These are phyloP conservation scores for Alternaria rosae DNA, from an alignment of 2,329 filamentous ascomycete genomes.

Conservation along the genomic window DNA sequence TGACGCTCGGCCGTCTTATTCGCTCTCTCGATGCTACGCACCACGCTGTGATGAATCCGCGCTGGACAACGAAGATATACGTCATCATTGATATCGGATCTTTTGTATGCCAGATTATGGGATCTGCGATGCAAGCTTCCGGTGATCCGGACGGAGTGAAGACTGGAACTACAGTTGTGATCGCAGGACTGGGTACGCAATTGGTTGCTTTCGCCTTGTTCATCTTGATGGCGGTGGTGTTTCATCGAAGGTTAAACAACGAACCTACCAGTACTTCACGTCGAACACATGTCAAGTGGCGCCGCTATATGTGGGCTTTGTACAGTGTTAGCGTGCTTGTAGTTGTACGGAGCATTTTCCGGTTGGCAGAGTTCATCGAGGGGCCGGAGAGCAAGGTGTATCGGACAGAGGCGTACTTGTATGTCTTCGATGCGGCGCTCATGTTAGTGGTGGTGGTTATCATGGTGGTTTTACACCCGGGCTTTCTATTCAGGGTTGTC, in stretches of 20 bases:
- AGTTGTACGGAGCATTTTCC: slow-evolving; percentile 22
- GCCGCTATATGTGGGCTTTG: slow-evolving; percentile 13
- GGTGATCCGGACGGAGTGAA: slow-evolving; percentile 12
- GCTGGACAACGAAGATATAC: slow-evolving; percentile 37
- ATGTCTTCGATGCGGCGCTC: slow-evolving; percentile 26
- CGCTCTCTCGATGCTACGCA: slow-evolving; percentile 48
- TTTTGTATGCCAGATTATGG: slow-evolving; percentile 30
- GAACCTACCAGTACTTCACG: slow-evolving; percentile 10
- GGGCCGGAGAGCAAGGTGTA: slow-evolving; percentile 11
- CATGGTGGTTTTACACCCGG: slow-evolving; percentile 22
- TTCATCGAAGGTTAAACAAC: slow-evolving; percentile 19
- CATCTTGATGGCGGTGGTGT: slow-evolving; percentile 15
- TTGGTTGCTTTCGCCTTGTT: slow-evolving; percentile 22
- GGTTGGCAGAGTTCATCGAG: slow-evolving; percentile 23
- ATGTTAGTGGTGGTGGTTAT: slow-evolving; percentile 17
- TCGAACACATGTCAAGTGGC: slow-evolving; percentile 15
- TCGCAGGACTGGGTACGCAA: slow-evolving; percentile 23
- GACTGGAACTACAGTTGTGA: slow-evolving; percentile 17
- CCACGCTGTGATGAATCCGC: slow-evolving; percentile 48
- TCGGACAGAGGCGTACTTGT: slow-evolving; percentile 22
- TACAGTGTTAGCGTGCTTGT: slow-evolving; percentile 23
- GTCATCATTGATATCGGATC: slow-evolving; percentile 30
- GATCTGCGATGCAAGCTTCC: slow-evolving; percentile 25
- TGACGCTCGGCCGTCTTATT: slow-evolving; percentile 57
- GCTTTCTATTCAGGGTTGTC: slow-evolving; percentile 15